phyloP scores from a whole-genome alignment of 768 basidiomycete species.

The Lepiota venenata region DNA sequence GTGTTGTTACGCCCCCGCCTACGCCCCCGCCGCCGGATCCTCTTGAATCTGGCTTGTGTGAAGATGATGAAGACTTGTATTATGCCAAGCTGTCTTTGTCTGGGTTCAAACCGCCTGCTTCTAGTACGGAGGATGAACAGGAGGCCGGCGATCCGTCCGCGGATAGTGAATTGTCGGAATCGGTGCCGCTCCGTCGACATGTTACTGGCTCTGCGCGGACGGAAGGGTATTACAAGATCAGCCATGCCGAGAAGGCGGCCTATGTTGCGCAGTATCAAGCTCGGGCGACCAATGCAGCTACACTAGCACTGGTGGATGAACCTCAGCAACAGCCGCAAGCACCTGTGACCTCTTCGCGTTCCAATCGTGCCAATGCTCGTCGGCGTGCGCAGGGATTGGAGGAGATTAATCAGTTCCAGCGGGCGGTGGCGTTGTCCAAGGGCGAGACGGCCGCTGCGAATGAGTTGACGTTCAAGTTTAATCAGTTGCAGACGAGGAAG shows the following conservation, averaged over 20 bases:
- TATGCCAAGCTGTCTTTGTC: slow-evolving; percentile 64
- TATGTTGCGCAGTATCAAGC: slow-evolving; percentile 89
- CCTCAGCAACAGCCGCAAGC: slow-evolving; percentile 49
- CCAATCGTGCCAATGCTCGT: slow-evolving; percentile 90
- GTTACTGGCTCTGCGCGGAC: slow-evolving; percentile 86
- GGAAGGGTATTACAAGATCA: slow-evolving; percentile 95
- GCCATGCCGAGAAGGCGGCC: slow-evolving; percentile 84
- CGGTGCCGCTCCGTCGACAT: slow-evolving; percentile 68
- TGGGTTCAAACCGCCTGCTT: slow-evolving; percentile 26
- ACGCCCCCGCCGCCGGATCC: slow-evolving; percentile 54
- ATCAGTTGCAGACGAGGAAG: slow-evolving; percentile 96
- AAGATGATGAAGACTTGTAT: slow-evolving; percentile 90
- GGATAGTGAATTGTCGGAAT: slow-evolving; percentile 23
- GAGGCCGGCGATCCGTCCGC: background rate
- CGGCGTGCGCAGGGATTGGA: slow-evolving; percentile 91
- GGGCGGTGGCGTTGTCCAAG: slow-evolving; percentile 71
- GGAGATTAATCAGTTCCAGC: slow-evolving; percentile 90
- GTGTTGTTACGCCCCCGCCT: slow-evolving; percentile 33
- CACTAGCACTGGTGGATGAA: slow-evolving; percentile 39
- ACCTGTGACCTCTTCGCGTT: slow-evolving; percentile 72
- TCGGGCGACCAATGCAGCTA: slow-evolving; percentile 42
- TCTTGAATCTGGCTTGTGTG: slow-evolving; percentile 54
- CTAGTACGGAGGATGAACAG: slow-evolving; percentile 15
- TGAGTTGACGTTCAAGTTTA: slow-evolving; percentile 90
- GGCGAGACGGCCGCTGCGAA: slow-evolving; percentile 61